These are phyloP conservation scores for Trebouxia sp. DNA, from an alignment of 139 green algal species.

Conservation along the genomic window DNA sequence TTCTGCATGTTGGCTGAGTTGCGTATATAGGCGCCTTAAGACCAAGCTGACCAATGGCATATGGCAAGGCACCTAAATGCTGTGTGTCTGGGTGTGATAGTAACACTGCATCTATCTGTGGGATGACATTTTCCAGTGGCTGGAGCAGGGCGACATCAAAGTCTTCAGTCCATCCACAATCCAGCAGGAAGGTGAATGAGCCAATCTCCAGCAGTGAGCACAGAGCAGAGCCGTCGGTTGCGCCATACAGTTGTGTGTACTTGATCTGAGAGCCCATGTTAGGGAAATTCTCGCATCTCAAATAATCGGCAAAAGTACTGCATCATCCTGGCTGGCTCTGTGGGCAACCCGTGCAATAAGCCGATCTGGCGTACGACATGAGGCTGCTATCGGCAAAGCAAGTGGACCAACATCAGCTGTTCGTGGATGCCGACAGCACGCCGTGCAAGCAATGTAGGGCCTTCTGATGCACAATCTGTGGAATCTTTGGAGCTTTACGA, in stretches of 20 bases:
- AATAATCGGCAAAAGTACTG: too few species aligned
- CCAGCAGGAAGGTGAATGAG: conserved; percentile 76
- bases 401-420: too few species aligned
- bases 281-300: too few species aligned
- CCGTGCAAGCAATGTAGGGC: too few species aligned
- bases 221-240: conserved; percentile 49
- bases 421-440: not conserved
- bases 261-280: conserved; percentile 16
- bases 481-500: too few species aligned
- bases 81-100: conserved; percentile 77
- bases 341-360: not conserved
- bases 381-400: too few species aligned
- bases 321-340: too few species aligned
- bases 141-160: conserved; percentile 64
- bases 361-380: too few species aligned
- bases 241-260: conserved; percentile 21
- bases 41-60: conserved; percentile 55
- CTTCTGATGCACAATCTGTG: too few species aligned
- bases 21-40: conserved; percentile 72
- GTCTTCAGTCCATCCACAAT: conserved; percentile 89
- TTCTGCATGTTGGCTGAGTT: conserved; percentile 77
- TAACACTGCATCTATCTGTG: conserved; percentile 65
- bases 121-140: conserved; percentile 47
- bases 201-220: conserved; percentile 80
- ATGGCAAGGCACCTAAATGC: conserved; percentile 88